A percentile compares a stretch with the other conserved stretches of the same genome.
Evolutionary conservation across 768 basidiomycete genomes (phyloP).

Genomic region (Holtermanniella nyarrowii): DNA sequence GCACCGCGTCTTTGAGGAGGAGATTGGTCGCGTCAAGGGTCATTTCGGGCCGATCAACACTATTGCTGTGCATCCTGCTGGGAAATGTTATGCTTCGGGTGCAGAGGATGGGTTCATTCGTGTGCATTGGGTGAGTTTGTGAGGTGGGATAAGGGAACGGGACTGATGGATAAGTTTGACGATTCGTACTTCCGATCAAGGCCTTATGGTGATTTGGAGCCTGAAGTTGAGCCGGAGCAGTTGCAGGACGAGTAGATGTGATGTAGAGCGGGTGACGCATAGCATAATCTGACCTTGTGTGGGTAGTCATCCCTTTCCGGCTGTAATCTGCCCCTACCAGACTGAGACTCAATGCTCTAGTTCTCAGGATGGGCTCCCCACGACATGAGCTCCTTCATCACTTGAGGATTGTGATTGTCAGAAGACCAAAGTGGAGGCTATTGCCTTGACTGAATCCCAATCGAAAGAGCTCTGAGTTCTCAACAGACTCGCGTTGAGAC

Average conservation of each 20-base stretch:
- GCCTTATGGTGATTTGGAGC: conserved; percentile 83
- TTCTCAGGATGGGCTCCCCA: no score
- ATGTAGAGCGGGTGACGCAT: background rate
- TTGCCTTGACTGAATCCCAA: no score
- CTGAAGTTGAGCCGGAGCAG: conserved; percentile 47
- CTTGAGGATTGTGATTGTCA: no score
- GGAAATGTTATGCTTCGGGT: conserved; percentile 81
- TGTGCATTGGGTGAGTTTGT: conserved; percentile 37
- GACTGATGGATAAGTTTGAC: conserved; percentile 51
- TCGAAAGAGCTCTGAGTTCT: no score
- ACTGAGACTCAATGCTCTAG: no score
- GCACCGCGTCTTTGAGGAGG: conserved; percentile 95
- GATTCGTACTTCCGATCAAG: conserved; percentile 85
- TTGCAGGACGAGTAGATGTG: background rate
- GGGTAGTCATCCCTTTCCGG: no score
- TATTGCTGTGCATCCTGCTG: conserved; percentile 82
- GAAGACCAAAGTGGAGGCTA: no score
- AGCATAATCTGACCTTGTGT: background rate
- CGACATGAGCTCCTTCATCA: no score
- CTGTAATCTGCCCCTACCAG: no score
- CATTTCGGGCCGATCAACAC: conserved; percentile 62
- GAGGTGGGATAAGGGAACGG: background rate
- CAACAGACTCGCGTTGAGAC: no score
- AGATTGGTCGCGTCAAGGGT: conserved; percentile 91
- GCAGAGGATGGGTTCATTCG: conserved; percentile 80